Conservation (phyloP, 208 protist genomes). For the Angomonas ambiguus region DNA sequence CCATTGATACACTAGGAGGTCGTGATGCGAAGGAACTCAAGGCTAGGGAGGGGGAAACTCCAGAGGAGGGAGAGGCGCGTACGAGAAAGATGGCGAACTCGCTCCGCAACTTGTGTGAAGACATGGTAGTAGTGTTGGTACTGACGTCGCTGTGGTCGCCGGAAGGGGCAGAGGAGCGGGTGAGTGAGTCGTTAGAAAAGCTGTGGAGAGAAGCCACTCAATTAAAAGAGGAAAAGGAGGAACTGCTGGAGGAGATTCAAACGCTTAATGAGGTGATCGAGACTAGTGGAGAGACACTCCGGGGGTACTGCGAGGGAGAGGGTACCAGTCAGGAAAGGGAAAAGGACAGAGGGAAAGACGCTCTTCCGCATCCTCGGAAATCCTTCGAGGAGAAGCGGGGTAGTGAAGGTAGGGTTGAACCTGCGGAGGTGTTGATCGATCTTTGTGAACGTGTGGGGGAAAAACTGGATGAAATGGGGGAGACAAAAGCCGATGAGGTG, state of each 20-base stretch:
- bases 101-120: conserved; percentile 35
- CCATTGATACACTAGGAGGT: conserved; percentile 38
- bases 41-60: conserved; percentile 16
- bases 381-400: background rate
- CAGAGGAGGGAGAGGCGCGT: conserved; percentile 10
- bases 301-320: background rate
- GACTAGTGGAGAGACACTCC: conserved; percentile 11
- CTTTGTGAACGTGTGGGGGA: conserved; percentile 1
- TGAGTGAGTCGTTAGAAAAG: conserved; percentile 39
- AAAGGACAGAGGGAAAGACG: background rate
- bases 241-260: conserved; percentile 11
- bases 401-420: background rate
- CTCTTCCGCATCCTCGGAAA: background rate
- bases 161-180: conserved; percentile 21
- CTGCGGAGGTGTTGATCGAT: background rate
- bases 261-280: conserved; percentile 17
- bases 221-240: conserved; percentile 14
- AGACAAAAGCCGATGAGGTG: background rate
- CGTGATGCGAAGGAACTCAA: conserved; percentile 15
- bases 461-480: background rate
- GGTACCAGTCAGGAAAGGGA: background rate
- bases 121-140: conserved; percentile 39
- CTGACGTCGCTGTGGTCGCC: conserved; percentile 38
- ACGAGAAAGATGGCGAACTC: conserved; percentile 14
- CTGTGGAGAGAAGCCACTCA: conserved; percentile 24